Percentiles rank a stretch among this genome's conserved stretches.
phyloP scores from a whole-genome alignment of 441 rosid genomes.

The Lepidium campestre region DNA sequence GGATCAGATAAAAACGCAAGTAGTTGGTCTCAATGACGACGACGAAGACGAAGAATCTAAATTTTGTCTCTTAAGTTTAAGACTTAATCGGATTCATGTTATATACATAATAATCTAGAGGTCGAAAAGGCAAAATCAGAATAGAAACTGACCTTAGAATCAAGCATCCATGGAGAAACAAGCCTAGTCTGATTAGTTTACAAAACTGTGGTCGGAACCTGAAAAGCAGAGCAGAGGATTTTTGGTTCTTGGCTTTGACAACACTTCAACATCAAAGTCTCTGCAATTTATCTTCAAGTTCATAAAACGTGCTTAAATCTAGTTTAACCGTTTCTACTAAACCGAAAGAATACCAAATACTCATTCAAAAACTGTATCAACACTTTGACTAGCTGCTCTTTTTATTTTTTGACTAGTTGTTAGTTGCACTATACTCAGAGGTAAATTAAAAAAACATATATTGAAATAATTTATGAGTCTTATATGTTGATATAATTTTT shows the following conservation, averaged over 20 bases:
- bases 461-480: no score
- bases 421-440: no score
- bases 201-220: not conserved
- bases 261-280: conserved; percentile 23
- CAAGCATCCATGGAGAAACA: conserved; percentile 19
- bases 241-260: conserved; percentile 22
- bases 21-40: not conserved
- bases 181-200: not conserved
- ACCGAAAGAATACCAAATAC: not conserved
- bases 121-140: not conserved
- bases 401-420: no score
- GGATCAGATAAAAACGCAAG: not conserved
- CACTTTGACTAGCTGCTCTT: not conserved
- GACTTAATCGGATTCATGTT: not conserved
- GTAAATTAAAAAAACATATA: no score
- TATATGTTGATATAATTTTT: no score
- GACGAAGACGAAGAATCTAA: no score
- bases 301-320: not conserved
- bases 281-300: not conserved
- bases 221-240: not conserved
- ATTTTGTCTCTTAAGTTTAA: not conserved
- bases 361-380: not conserved
- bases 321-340: not conserved
- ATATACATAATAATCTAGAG: not conserved
- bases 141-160: conserved; percentile 25